Percentiles rank a stretch among this genome's conserved stretches.
Evolutionary conservation across 139 green algal species (phyloP).

Genomic region (Chlamydomonas urium): DNA sequence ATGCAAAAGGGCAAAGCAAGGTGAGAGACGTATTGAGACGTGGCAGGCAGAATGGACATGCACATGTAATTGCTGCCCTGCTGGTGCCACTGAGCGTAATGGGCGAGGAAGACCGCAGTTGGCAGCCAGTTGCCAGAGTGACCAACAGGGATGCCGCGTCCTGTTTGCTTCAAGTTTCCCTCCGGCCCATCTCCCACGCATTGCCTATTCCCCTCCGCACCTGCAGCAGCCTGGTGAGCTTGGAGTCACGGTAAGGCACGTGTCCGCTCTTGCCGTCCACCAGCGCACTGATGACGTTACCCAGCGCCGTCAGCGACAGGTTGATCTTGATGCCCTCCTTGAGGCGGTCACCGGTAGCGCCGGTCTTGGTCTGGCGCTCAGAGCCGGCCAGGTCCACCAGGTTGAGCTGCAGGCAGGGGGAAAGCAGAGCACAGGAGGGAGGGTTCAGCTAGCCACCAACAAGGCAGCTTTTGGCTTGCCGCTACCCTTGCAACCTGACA

Average conservation of each 20-base stretch:
- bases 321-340: conserved; percentile 88
- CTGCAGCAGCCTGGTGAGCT: conserved; percentile 86
- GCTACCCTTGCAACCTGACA: too few relatives aligned
- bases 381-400: conserved; percentile 94
- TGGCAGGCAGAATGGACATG: not conserved
- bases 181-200: too few relatives aligned
- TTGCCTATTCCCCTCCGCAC: conserved; percentile 7
- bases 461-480: too few relatives aligned
- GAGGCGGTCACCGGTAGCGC: conserved; percentile 51
- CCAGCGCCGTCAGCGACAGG: conserved; percentile 77
- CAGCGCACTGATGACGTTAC: conserved; percentile 77
- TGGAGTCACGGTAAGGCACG: conserved; percentile 81
- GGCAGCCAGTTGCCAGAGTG: too few relatives aligned
- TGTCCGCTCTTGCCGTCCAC: conserved; percentile 66
- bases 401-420: too few relatives aligned
- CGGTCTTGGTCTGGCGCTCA: conserved; percentile 74
- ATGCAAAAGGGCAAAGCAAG: too few relatives aligned
- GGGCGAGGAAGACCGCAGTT: too few relatives aligned
- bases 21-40: not conserved
- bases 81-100: not conserved
- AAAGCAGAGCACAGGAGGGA: too few relatives aligned
- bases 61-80: not conserved
- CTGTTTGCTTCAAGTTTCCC: too few relatives aligned
- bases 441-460: too few relatives aligned
- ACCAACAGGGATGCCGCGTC: too few relatives aligned